Base-by-base conservation (phyloP, 495 filamentous ascomycete species). In the Tuber calosporum region DNA sequence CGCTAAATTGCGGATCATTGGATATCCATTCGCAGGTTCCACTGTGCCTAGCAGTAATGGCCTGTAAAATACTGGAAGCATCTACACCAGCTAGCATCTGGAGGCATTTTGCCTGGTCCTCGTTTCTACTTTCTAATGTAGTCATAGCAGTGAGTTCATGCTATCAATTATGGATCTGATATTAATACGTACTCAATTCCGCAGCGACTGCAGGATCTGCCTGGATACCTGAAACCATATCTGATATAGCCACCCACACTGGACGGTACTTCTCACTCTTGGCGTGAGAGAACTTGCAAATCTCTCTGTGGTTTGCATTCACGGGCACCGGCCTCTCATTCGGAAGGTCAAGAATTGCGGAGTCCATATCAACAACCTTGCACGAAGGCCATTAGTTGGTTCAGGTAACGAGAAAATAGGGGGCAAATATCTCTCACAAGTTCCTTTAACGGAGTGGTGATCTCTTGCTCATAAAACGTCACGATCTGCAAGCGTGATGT, bases 1-100 rank as follows among this genome's bases (percentile, higher is more conserved):
- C 53, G 6, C 20, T 41, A 22, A 69, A 66, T 53, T 74, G 43
- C 8, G 39, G 20, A 36, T 42, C 69, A 22, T 42, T 15, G 22
- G 70, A 69, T 34, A 74, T 43, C 72, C 72, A 74, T 66, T 74
- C 53, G 9, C 72, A 74, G 11, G 72, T 74, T 71, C 53, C 38
- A 53, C 26, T 71, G 30, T 74, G 37, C 26, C 53, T 30, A 13
- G 26, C 2, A 30, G 53, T 26, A 30, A 62, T 62, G 53, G 53
- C n/a, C 6, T 62, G 53, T 13, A 62, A 11, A 30, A 62, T 30
- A 62, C 53, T 30, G 17, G 53, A 62, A 30, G 26, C n/a, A 30
- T 62, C 53, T 26, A 62, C 53, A 62, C 53, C n/a, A 17, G 53
- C 53, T 30, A 62, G 53, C 53, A 62, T 62, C 53, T 11, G 53